These are phyloP conservation scores for Podospora australis DNA, from an alignment of 495 filamentous ascomycete genomes.

Conservation along the genomic window DNA sequence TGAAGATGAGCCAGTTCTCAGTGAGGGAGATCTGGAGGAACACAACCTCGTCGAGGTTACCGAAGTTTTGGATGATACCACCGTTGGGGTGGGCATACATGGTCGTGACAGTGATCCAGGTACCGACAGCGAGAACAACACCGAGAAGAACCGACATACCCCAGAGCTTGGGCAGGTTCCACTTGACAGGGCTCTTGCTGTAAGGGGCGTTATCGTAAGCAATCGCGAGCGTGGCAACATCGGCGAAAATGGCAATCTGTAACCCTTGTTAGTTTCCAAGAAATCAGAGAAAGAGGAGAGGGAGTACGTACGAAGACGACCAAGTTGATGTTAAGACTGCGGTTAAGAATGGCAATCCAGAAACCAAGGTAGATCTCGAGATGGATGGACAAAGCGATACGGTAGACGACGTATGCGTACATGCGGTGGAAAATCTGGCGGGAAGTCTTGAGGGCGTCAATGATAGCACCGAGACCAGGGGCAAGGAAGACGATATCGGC, in stretches of 20 bases:
- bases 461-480: conserved; percentile 86
- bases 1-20: conserved; percentile 96
- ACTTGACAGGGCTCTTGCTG: conserved; percentile 81
- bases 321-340: conserved; percentile 74
- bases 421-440: conserved; percentile 96
- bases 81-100: conserved; percentile 61
- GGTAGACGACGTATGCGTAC: conserved; percentile 95
- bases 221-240: conserved; percentile 87
- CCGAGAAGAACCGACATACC: conserved; percentile 82
- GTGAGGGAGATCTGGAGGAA: conserved; percentile 88
- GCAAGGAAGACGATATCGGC: conserved; percentile 92
- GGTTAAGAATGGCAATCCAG: conserved; percentile 83
- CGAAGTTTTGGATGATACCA: conserved; percentile 83
- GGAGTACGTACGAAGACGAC: too few relatives aligned
- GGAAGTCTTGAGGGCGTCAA: conserved; percentile 87
- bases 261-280: too few relatives aligned
- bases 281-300: too few relatives aligned
- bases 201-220: conserved; percentile 91
- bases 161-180: conserved; percentile 91
- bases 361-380: conserved; percentile 84
- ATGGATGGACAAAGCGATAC: conserved; percentile 87
- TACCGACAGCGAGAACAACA: conserved; percentile 69
- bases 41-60: conserved; percentile 71
- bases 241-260: conserved; percentile 93
- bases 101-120: conserved; percentile 77